Evolutionary conservation across 2,329 filamentous ascomycete species (phyloP).

Genomic region (Fusarium sp.): DNA sequence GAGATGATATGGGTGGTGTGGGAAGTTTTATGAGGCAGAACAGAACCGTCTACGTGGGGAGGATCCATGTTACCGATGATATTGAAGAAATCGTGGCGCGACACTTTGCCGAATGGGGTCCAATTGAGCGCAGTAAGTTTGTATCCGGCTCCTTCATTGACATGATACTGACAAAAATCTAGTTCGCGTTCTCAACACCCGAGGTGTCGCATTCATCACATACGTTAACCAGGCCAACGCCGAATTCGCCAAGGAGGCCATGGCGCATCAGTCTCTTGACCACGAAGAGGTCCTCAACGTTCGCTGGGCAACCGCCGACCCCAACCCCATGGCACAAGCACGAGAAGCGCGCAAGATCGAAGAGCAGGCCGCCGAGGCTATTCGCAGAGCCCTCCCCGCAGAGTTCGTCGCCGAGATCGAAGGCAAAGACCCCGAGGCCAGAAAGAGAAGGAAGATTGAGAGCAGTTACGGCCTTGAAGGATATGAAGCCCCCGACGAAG

Average conservation of each 20-base stretch:
- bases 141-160: not conserved
- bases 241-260: constrained; percentile 92
- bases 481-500: constrained; percentile 92
- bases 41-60: constrained; percentile 89
- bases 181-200: constrained; percentile 83
- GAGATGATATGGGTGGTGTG: constrained; percentile 98
- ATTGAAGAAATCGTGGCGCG: constrained; percentile 95
- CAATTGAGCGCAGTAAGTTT: constrained; percentile 76
- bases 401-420: constrained; percentile 95
- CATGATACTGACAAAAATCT: constrained; percentile 15
- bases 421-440: constrained; percentile 85
- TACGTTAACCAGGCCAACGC: constrained; percentile 91
- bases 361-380: constrained; percentile 95
- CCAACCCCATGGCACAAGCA: constrained; percentile 94
- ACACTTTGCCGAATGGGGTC: constrained; percentile 97
- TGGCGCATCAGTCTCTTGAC: constrained; percentile 93
- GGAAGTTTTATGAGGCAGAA: constrained; percentile 95
- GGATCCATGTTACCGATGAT: constrained; percentile 95
- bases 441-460: constrained; percentile 89
- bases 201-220: constrained; percentile 95
- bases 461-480: constrained; percentile 88
- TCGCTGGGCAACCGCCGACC: constrained; percentile 95
- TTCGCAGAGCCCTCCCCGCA: constrained; percentile 85
- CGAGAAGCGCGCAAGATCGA: constrained; percentile 89
- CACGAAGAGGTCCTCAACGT: constrained; percentile 95